Conservation (phyloP, 768 basidiomycete genomes). For the Boletus subparvulus region DNA sequence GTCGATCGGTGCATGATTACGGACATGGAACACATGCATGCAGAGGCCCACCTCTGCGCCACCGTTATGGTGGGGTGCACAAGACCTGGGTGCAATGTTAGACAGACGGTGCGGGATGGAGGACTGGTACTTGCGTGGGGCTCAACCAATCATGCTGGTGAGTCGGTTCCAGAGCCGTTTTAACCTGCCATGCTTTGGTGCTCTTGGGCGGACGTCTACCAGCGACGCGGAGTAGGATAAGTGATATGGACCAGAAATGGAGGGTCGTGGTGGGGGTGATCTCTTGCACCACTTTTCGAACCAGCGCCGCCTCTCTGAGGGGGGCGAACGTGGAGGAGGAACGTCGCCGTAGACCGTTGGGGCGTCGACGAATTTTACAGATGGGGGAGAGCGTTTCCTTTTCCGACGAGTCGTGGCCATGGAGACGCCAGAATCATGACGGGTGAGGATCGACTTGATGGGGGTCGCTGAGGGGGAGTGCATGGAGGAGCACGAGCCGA, state of each 20-base stretch:
- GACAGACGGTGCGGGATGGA: neutral
- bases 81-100: neutral
- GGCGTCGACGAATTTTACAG: slow-evolving; percentile 69
- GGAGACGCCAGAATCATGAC: slow-evolving; percentile 49
- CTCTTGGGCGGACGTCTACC: slow-evolving; percentile 24
- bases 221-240: slow-evolving; percentile 33
- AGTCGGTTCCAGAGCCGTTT: slow-evolving; percentile 29
- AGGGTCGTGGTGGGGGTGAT: slow-evolving; percentile 24
- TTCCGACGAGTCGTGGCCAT: slow-evolving; percentile 34
- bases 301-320: slow-evolving; percentile 21
- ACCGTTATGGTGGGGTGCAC: no score
- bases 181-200: slow-evolving; percentile 23
- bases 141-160: slow-evolving; percentile 21
- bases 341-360: slow-evolving; percentile 47
- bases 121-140: slow-evolving; percentile 2
- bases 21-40: slow-evolving; percentile 17
- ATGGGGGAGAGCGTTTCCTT: slow-evolving; percentile 38
- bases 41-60: neutral
- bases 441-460: slow-evolving; percentile 60
- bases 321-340: slow-evolving; percentile 17
- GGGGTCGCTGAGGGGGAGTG: slow-evolving; percentile 22
- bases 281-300: slow-evolving; percentile 31
- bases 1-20: slow-evolving; percentile 19
- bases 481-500: slow-evolving; percentile 32
- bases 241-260: slow-evolving; percentile 34